Evolutionary conservation across 495 filamentous ascomycete species (phyloP).

Genomic region (Thermochaetoides thermophila): DNA sequence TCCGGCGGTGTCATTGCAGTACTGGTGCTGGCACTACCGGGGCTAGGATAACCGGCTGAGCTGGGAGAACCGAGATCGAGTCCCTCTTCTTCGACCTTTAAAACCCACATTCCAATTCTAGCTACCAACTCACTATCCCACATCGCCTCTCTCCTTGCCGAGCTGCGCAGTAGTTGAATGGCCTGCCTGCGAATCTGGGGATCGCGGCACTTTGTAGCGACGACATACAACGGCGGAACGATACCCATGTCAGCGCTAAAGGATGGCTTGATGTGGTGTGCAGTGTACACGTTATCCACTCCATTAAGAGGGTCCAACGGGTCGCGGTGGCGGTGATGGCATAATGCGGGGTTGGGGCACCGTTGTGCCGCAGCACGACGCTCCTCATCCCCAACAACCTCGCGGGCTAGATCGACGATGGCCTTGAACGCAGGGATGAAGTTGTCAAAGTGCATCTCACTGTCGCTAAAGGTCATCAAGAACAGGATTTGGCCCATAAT

Average conservation of each 20-base stretch:
- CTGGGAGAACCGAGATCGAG: not conserved
- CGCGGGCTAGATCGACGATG: constrained; percentile 30
- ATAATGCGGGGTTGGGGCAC: constrained; percentile 28
- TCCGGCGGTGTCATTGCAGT: constrained; percentile 1
- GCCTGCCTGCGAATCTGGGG: constrained; percentile 38
- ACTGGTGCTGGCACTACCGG: not conserved
- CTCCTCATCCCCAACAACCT: constrained; percentile 36
- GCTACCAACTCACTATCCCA: constrained; percentile 46
- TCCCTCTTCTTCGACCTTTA: constrained; percentile 39
- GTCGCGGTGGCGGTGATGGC: constrained; percentile 21
- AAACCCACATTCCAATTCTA: constrained; percentile 37
- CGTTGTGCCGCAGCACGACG: constrained; percentile 28
- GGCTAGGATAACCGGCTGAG: not conserved
- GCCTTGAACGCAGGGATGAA: constrained; percentile 24
- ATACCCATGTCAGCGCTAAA: constrained; percentile 41
- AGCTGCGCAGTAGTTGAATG: constrained; percentile 36
- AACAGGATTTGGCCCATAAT: constrained; percentile 37
- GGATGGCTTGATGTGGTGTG: constrained; percentile 34
- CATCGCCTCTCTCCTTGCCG: constrained; percentile 45
- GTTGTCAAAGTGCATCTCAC: constrained; percentile 32
- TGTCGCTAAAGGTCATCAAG: constrained; percentile 37
- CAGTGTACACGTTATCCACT: constrained; percentile 27
- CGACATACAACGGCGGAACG: constrained; percentile 39
- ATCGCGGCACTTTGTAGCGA: constrained; percentile 45
- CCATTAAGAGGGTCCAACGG: too few relatives aligned